Percentiles rank a stretch among this genome's conserved stretches.
Conservation (phyloP, 1,284 basidiomycete genomes). For the Ustilago cynodontis region DNA sequence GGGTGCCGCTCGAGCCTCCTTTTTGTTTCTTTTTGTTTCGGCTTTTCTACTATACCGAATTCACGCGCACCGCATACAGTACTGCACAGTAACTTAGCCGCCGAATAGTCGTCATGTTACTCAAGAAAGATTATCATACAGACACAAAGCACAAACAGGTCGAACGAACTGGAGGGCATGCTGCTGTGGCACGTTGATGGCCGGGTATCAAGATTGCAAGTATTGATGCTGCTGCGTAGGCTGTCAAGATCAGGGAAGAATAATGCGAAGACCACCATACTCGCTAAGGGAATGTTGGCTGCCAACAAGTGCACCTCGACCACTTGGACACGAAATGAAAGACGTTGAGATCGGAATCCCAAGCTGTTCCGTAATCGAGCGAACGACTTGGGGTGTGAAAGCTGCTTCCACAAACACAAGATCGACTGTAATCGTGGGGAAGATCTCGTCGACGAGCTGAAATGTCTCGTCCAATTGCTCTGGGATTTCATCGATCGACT, state of each 20-base stretch:
- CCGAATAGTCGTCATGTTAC: too few species aligned
- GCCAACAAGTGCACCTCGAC: slow-evolving; percentile 28
- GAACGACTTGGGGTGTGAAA: slow-evolving; percentile 49
- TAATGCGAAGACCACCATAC: slow-evolving; percentile 50
- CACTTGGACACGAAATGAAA: slow-evolving; percentile 55
- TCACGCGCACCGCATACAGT: slow-evolving; percentile 6
- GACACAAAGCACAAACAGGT: neutral
- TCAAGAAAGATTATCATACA: too few species aligned
- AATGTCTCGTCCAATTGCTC: slow-evolving; percentile 69
- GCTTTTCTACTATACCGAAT: slow-evolving; percentile 3
- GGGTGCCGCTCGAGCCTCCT: slow-evolving; percentile 9
- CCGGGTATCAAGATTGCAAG: slow-evolving; percentile 15
- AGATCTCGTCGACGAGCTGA: slow-evolving; percentile 60
- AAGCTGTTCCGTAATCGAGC: slow-evolving; percentile 34
- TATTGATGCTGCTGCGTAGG: neutral
- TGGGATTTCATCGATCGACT: slow-evolving; percentile 72
- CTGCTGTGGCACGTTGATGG: neutral
- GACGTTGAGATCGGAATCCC: slow-evolving; percentile 35
- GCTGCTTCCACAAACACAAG: slow-evolving; percentile 56
- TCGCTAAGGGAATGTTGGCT: slow-evolving; percentile 34
- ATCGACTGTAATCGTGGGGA: slow-evolving; percentile 60
- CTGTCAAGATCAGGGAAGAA: slow-evolving; percentile 23
- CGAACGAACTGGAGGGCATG: neutral
- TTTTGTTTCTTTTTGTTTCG: neutral
- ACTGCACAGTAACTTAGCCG: too few species aligned